Evolutionary conservation across 495 filamentous ascomycete species (phyloP), one percentile per base, ranked within the genome.

Genomic region (Cercophora newfieldiana): DNA sequence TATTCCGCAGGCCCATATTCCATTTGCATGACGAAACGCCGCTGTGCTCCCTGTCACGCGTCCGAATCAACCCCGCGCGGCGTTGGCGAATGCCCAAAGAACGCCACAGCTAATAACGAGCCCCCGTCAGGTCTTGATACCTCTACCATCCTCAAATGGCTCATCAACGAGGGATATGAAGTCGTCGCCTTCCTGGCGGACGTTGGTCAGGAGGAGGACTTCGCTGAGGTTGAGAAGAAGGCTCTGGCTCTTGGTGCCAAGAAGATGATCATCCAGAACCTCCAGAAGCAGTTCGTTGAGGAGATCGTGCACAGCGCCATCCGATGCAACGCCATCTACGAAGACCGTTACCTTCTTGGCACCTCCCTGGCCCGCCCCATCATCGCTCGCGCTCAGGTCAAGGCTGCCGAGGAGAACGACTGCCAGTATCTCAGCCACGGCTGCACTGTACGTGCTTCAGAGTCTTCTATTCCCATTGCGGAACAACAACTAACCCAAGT

Each of bases 291-390:
- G 76, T 94, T 97, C 69, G 86, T 96, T 69, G 89, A 94, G 71
- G 85, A 96, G 81, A 83, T 97, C 16, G 92, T 92, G 80, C 94
- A 90, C 86, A 90, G 86, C 58, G 94, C 94, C 63, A 87, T 97
- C 70, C 89, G 90, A 74, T 93, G 90, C 85, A 94, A 95, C 71
- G 92, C 91, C 71, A 87, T 91, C 75, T 95, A 93, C 79, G 91
- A 97, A 82, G 88, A 89, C 71, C 83, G 88, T 62, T 93, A 93
- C 80, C 87, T 93, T 54, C 83, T 93, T 29, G 91, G 86, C 65
- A 94, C 91, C 66, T 88, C 83, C 26, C 84, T 97, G 33, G 94
- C 94, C 70, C 89, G 94, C 49, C 94, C 94, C 44, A 87, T 97
- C 69, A 97, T 97, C 71, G 93, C 93, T 59, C 87, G 93, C 62